Conservation (phyloP, 2,329 filamentous ascomycete genomes). For the Trichoderma sp. region DNA sequence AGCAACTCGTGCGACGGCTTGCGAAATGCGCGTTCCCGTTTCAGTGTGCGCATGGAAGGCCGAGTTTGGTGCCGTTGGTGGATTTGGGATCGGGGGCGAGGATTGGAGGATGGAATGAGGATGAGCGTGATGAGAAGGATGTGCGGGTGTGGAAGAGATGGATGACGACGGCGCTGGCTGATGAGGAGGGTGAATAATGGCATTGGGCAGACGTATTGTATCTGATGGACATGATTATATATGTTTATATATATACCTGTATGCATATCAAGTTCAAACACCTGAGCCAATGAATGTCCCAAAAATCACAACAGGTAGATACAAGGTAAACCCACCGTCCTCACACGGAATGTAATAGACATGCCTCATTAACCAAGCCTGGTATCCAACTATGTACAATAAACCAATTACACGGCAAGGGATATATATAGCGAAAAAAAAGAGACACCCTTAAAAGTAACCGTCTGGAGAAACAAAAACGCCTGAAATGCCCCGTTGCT, state of each 20-base stretch:
- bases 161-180: constrained; percentile 13
- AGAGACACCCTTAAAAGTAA: no score
- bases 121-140: background rate
- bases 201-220: background rate
- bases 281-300: background rate
- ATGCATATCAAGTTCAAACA: background rate
- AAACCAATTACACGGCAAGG: background rate
- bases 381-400: constrained; percentile 16
- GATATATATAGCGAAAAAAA: background rate
- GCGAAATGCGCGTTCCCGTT: constrained; percentile 71
- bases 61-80: constrained; percentile 64
- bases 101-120: constrained; percentile 33
- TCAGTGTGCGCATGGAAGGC: constrained; percentile 78
- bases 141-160: constrained; percentile 29
- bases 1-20: constrained; percentile 57
- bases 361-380: constrained; percentile 13
- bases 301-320: background rate
- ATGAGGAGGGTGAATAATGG: background rate
- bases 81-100: constrained; percentile 44
- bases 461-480: background rate
- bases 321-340: background rate
- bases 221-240: background rate
- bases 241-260: background rate
- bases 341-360: background rate
- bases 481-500: constrained; percentile 3